Conservation (phyloP, 768 basidiomycete genomes). For the Coprinopsis strossmayeri region DNA sequence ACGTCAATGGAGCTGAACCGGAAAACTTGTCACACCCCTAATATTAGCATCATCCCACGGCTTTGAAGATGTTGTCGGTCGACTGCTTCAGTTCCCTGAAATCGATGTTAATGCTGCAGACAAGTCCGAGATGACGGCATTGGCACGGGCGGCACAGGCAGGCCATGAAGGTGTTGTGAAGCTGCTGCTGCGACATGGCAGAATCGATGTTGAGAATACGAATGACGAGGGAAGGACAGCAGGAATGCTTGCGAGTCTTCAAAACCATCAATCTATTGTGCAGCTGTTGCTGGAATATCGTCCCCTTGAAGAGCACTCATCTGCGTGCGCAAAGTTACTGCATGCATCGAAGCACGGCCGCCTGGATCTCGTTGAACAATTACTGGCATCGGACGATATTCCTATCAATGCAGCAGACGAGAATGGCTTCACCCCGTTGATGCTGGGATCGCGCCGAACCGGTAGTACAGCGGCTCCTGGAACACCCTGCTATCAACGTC, state of each 20-base stretch:
- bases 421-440: background rate
- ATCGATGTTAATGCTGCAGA: constrained; percentile 5
- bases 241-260: background rate
- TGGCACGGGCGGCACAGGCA: background rate
- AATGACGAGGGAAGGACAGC: background rate
- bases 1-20: background rate
- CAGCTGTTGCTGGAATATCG: no score
- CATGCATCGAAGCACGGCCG: no score
- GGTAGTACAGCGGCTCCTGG: no score
- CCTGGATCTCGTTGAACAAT: background rate
- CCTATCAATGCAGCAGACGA: background rate
- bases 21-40: background rate
- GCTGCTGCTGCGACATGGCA: background rate
- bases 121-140: background rate
- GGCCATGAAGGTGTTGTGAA: constrained; percentile 3
- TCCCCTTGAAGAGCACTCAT: no score
- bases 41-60: constrained; percentile 2
- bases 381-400: background rate
- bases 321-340: no score
- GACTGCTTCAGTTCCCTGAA: background rate
- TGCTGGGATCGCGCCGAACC: background rate
- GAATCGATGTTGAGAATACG: background rate
- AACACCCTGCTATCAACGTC: no score
- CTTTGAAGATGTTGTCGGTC: background rate
- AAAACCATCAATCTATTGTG: background rate